Evolutionary conservation across 495 filamentous ascomycete species (phyloP).

Genomic region (Tuber microsphaerosporum): DNA sequence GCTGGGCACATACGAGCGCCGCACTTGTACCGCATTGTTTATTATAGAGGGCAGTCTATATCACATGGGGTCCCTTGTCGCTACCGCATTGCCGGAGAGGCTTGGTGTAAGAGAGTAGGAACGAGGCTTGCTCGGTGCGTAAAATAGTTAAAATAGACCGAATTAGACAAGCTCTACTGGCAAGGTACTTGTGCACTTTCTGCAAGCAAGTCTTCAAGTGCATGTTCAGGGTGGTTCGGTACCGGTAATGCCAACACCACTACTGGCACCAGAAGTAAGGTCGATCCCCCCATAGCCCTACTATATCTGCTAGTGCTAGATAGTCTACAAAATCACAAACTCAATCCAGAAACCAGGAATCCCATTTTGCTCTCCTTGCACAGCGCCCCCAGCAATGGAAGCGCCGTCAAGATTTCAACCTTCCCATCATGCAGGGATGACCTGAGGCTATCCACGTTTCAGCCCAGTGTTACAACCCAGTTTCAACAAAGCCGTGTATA

Average conservation of each 20-base stretch:
- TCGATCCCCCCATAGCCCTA: not conserved
- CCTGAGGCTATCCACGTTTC: constrained; percentile 24
- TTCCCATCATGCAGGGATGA: not conserved
- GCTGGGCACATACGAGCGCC: not conserved
- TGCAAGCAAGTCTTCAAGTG: not conserved
- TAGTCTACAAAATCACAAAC: not conserved
- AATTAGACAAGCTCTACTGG: not conserved
- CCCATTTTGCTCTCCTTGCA: not conserved
- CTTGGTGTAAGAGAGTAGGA: not conserved
- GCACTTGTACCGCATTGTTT: not conserved
- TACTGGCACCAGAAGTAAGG: not conserved
- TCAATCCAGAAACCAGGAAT: not conserved
- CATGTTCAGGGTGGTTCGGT: not conserved
- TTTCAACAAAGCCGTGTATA: constrained; percentile 24
- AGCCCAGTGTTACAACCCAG: constrained; percentile 25
- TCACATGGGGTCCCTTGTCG: not conserved
- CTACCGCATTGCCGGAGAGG: not conserved
- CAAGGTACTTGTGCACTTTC: not conserved
- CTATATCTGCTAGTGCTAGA: not conserved
- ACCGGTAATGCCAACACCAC: not conserved
- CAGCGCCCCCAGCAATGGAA: not conserved
- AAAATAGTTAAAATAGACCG: not conserved
- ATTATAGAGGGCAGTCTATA: not conserved
- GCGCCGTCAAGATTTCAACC: constrained; percentile 2
- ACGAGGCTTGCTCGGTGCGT: not conserved